Evolutionary conservation across 192 early-diverging fungal species (phyloP).

Genomic region (Podila epigama): DNA sequence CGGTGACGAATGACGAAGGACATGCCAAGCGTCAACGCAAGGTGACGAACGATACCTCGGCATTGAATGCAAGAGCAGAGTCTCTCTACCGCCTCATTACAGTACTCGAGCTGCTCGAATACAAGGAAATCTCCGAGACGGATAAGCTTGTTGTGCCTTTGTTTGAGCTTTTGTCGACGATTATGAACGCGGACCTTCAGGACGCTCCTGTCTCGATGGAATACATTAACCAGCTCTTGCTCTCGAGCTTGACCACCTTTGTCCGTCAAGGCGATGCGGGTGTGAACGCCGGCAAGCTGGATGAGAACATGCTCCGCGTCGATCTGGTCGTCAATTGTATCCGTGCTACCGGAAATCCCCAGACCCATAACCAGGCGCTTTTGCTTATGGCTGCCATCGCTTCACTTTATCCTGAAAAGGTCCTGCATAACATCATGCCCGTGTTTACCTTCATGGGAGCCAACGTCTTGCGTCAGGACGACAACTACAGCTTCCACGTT

Average conservation of each 20-base stretch:
- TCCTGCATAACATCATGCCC: conserved; percentile 93
- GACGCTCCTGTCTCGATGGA: conserved; percentile 71
- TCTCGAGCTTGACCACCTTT: conserved; percentile 69
- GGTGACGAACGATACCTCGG: conserved; percentile 12
- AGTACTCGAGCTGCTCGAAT: conserved; percentile 80
- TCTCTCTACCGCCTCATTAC: conserved; percentile 66
- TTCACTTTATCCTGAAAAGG: conserved; percentile 77
- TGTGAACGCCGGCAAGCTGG: conserved; percentile 48
- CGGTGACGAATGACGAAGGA: conserved; percentile 17
- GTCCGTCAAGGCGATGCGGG: conserved; percentile 50
- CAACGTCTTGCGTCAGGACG: conserved; percentile 93
- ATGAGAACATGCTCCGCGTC: conserved; percentile 77
- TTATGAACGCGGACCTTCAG: conserved; percentile 62
- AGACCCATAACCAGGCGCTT: conserved; percentile 91
- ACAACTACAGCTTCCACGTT: conserved; percentile 95
- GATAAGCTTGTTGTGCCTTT: conserved; percentile 68
- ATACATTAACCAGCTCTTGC: conserved; percentile 87
- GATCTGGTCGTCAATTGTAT: conserved; percentile 90
- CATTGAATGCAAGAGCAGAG: conserved; percentile 27
- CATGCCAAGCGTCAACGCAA: conserved; percentile 46
- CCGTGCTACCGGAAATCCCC: conserved; percentile 88
- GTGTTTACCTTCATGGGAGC: conserved; percentile 99
- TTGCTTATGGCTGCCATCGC: conserved; percentile 90
- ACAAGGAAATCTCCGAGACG: conserved; percentile 60
- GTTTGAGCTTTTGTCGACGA: conserved; percentile 72